Percentiles rank a stretch among this genome's conserved stretches.
Conservation (phyloP, 2,329 filamentous ascomycete species). For the Aureobasidium uvarum region DNA sequence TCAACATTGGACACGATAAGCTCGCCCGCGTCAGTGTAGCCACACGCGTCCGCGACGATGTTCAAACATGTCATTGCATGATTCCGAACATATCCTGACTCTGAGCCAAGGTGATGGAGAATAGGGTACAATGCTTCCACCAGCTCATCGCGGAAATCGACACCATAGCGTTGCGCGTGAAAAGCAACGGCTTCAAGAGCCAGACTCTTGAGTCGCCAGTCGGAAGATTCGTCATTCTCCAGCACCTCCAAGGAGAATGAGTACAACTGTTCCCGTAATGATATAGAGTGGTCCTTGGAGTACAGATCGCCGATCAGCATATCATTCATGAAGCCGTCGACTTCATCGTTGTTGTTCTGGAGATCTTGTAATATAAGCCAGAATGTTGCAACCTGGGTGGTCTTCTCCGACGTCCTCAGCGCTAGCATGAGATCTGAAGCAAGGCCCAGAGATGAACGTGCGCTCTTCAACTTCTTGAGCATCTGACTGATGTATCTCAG, state of each 20-base stretch:
- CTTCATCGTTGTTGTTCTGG: constrained; percentile 55
- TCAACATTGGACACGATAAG: constrained; percentile 90
- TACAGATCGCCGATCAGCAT: constrained; percentile 56
- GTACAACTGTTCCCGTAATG: constrained; percentile 62
- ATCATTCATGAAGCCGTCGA: constrained; percentile 59
- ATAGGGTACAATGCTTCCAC: constrained; percentile 90
- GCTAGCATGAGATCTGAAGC: constrained; percentile 65
- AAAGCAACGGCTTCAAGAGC: constrained; percentile 78
- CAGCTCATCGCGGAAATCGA: constrained; percentile 75
- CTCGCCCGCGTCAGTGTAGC: constrained; percentile 70
- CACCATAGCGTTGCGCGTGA: constrained; percentile 64
- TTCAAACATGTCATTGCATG: constrained; percentile 85
- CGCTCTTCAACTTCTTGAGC: constrained; percentile 6
- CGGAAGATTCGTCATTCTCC: constrained; percentile 46
- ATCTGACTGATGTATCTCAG: constrained; percentile 30
- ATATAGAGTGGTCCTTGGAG: constrained; percentile 16
- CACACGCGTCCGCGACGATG: constrained; percentile 70
- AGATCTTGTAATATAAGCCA: constrained; percentile 78
- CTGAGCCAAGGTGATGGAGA: constrained; percentile 80
- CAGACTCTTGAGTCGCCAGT: constrained; percentile 75
- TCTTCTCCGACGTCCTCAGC: constrained; percentile 57
- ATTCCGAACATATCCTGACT: constrained; percentile 63
- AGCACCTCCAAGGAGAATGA: constrained; percentile 64
- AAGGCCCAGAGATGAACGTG: background rate
- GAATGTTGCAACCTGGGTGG: constrained; percentile 65